Conservation (phyloP, 345 rosid genomes). For the Mangifera indica region DNA sequence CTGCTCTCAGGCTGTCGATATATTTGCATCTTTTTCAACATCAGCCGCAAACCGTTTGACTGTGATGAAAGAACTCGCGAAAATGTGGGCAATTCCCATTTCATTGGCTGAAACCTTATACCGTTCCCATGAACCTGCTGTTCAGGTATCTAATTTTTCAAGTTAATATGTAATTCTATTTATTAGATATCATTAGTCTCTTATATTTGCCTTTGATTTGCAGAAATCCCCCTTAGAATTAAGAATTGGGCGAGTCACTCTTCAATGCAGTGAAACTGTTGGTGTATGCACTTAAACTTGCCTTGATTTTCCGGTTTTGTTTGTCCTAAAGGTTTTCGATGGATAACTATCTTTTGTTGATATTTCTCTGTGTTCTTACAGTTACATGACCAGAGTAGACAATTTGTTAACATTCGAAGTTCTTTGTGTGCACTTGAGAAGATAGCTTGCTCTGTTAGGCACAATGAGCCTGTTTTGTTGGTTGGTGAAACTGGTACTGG, state of each 20-base stretch:
- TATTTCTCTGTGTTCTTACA: conserved; percentile 33
- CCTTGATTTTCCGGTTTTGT: conserved; percentile 15
- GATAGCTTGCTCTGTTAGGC: conserved; percentile 77
- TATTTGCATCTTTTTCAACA: conserved; percentile 63
- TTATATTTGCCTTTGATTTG: conserved; percentile 30
- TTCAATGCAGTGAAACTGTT: conserved; percentile 53
- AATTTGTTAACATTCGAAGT: conserved; percentile 70
- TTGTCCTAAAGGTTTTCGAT: conserved; percentile 20
- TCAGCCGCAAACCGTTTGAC: conserved; percentile 48
- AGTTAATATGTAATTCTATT: neutral
- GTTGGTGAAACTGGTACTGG: conserved; percentile 99
- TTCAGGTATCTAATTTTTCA: conserved; percentile 59
- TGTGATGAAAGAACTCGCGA: conserved; percentile 57
- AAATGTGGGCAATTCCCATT: conserved; percentile 56
- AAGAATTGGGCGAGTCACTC: conserved; percentile 73
- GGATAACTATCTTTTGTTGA: conserved; percentile 10
- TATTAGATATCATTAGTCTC: conserved; percentile 22
- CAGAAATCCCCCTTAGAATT: conserved; percentile 54
- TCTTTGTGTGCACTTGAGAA: conserved; percentile 75
- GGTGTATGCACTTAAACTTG: conserved; percentile 28
- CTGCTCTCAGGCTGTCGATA: conserved; percentile 67
- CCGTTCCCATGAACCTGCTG: conserved; percentile 59
- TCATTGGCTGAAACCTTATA: conserved; percentile 38
- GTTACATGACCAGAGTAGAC: conserved; percentile 50
- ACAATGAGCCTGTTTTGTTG: conserved; percentile 89